Evolutionary conservation across 1,284 basidiomycete species (phyloP), one percentile per base, ranked within the genome.

Genomic region (Earliella scabrosa): DNA sequence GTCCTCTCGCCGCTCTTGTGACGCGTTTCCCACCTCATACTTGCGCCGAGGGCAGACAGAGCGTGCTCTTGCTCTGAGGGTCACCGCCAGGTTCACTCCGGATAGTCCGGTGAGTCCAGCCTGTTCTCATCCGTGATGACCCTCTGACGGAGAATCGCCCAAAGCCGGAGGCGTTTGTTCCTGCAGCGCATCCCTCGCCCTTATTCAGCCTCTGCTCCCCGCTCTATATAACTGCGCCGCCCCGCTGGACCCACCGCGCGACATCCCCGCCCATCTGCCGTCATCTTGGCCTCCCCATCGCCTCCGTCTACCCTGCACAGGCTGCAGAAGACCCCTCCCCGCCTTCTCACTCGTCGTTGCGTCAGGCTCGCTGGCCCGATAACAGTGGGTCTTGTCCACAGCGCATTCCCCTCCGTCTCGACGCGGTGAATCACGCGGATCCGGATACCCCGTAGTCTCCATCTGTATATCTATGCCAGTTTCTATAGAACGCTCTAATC

Each of bases 401-500:
- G 4, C 34, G 34, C 32, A 9, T 32, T 45, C 18, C 26, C 14
- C 14, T 11, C 4, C 34, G 24, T 8, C 32, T 24, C 52, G 21
- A 18, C 24, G 29, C 47, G 40, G 47, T 54, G 24, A 54, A 27
- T 58, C 45, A 56, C 56, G 38, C 23, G 20, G 16, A 24, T n/a
- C 45, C 39, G 13, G 32, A 34, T 18, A 29, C 14, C 14, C 45
- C 53, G 61, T 56, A 55, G 52, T 60, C 49, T 56, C 47, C 43
- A 52, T 46, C 61, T 58, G 50, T 63, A 66, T 59, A 60, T 66
- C 61, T 62, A 66, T 66, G 64, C 64, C 44, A 61, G 58, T 61
- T 38, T 51, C 47, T 53, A 56, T 58, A 55, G 54, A 53, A 49
- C 41, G 45, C 53, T 47, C 39, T 60, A 56, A 58, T 57, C 56